These are phyloP conservation scores for Antrodiella citrinella DNA, from an alignment of 768 basidiomycete species.

Conservation along the genomic window DNA sequence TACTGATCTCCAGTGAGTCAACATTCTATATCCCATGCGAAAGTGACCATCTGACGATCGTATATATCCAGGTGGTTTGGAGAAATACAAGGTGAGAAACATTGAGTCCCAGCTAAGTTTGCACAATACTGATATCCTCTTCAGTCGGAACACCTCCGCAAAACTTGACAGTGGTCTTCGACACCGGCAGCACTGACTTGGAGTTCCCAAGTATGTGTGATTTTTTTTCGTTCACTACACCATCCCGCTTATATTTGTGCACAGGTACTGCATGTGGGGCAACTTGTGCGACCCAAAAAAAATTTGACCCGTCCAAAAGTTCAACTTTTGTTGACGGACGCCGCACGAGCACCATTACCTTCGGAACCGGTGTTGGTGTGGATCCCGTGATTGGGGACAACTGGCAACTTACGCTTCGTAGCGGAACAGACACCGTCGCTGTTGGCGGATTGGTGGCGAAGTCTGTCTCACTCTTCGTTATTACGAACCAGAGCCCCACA, in stretches of 20 bases:
- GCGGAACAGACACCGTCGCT: slow-evolving; percentile 39
- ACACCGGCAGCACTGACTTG: slow-evolving; percentile 42
- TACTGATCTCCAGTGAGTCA: slow-evolving; percentile 47
- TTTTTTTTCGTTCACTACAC: not conserved
- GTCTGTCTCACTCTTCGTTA: slow-evolving; percentile 36
- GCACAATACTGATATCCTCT: too few species aligned
- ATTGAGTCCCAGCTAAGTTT: too few species aligned
- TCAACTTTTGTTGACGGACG: slow-evolving; percentile 43
- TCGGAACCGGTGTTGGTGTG: slow-evolving; percentile 45
- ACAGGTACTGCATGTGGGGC: slow-evolving; percentile 38
- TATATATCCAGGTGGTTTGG: slow-evolving; percentile 16
- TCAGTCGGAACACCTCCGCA: slow-evolving; percentile 50
- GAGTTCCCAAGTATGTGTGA: slow-evolving; percentile 38
- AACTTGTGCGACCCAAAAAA: slow-evolving; percentile 34
- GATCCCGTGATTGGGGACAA: slow-evolving; percentile 42
- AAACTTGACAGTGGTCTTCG: slow-evolving; percentile 40
- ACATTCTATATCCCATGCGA: not conserved
- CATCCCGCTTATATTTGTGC: slow-evolving; percentile 2
- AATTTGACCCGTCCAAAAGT: slow-evolving; percentile 41
- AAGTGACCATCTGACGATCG: too few species aligned
- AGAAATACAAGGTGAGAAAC: slow-evolving; percentile 1
- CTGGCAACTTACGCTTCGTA: slow-evolving; percentile 38
- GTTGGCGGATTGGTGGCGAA: slow-evolving; percentile 36
- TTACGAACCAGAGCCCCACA: slow-evolving; percentile 43
- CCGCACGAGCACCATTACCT: slow-evolving; percentile 36